phyloP scores from a whole-genome alignment of 2,329 filamentous ascomycete genomes.

The Dactylellina parvicollis region DNA sequence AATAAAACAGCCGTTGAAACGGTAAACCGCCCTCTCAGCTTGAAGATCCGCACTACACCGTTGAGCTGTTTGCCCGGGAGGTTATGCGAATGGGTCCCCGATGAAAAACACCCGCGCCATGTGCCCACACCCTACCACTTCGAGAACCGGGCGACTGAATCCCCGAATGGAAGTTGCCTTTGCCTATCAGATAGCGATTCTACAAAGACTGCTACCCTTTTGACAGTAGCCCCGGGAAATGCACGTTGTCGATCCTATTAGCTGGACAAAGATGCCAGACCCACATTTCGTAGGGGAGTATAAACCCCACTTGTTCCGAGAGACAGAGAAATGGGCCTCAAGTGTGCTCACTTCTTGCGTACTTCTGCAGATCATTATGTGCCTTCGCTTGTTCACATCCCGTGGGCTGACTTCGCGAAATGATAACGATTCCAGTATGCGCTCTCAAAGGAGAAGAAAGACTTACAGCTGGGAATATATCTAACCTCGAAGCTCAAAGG shows the following conservation, averaged over 20 bases:
- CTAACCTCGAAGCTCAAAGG: not conserved
- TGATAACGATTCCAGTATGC: not conserved
- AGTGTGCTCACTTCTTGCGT: not conserved
- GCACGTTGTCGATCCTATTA: constrained; percentile 26
- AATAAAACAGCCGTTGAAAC: no score
- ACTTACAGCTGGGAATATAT: not conserved
- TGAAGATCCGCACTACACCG: not conserved
- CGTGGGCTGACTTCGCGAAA: not conserved
- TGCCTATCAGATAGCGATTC: constrained; percentile 13
- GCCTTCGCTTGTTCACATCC: constrained; percentile 14
- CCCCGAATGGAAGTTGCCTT: not conserved
- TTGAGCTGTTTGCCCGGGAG: not conserved
- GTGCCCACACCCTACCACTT: not conserved
- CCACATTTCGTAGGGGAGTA: not conserved
- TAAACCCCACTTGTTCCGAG: not conserved
- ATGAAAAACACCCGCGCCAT: not conserved
- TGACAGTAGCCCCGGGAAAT: constrained; percentile 4
- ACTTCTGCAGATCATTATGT: constrained; percentile 16
- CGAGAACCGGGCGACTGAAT: not conserved
- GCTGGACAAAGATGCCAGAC: not conserved
- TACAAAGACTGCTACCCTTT: not conserved
- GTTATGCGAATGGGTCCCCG: constrained; percentile 12
- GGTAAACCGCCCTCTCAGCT: not conserved
- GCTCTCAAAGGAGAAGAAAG: not conserved
- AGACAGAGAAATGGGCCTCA: not conserved